Conservation (phyloP, 805 yeast species). For the Priceomyces melissophilus region DNA sequence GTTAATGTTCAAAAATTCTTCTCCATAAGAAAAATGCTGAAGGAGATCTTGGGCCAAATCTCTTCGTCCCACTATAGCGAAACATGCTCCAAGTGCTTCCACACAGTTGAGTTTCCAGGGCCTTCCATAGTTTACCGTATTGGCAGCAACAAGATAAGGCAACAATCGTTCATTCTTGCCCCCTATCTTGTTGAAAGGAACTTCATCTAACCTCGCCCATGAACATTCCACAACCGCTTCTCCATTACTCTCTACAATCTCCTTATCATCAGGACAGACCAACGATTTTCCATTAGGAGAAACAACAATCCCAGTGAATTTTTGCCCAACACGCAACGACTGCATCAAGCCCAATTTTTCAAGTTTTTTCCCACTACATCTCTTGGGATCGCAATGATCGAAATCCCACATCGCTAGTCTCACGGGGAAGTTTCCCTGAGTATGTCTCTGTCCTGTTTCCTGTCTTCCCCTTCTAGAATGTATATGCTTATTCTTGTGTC, state of each 20-base stretch:
- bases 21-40: conserved; percentile 89
- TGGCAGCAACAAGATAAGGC: conserved; percentile 93
- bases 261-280: conserved; percentile 83
- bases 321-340: conserved; percentile 84
- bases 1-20: conserved; percentile 79
- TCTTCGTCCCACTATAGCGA: conserved; percentile 85
- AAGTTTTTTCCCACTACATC: conserved; percentile 93
- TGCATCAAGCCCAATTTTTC: conserved; percentile 84
- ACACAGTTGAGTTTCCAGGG: conserved; percentile 97
- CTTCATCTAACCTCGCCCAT: conserved; percentile 96
- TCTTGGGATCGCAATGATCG: conserved; percentile 96
- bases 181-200: conserved; percentile 92
- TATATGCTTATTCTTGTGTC: conserved; percentile 54
- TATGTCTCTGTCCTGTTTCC: conserved; percentile 25
- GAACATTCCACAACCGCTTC: conserved; percentile 99
- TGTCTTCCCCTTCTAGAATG: conserved; percentile 39
- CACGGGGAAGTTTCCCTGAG: conserved; percentile 55
- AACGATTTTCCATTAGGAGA: conserved; percentile 89
- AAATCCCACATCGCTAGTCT: conserved; percentile 99
- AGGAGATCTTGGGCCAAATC: conserved; percentile 85
- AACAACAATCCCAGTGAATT: conserved; percentile 85
- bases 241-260: conserved; percentile 73
- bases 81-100: conserved; percentile 95
- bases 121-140: conserved; percentile 93
- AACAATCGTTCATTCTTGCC: conserved; percentile 82